Evolutionary conservation across 805 yeast genomes (phyloP), one percentile per base, ranked within the genome.

Genomic region (Diddensiella transvaalensis): DNA sequence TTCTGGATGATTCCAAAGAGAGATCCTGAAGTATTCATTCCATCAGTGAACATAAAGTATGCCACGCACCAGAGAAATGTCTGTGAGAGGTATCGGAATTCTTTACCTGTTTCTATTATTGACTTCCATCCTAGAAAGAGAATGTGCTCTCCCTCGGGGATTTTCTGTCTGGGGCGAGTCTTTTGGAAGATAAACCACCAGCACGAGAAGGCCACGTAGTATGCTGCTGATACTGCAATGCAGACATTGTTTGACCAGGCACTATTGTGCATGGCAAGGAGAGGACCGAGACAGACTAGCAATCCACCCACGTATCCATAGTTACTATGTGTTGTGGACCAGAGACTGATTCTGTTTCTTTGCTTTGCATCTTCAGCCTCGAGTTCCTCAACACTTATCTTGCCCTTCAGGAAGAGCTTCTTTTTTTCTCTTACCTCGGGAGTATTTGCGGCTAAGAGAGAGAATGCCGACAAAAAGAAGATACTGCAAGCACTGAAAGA

Each of bases 1-100:
- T 49, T 49, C 29, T 49, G 52, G n/a, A 49, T 15, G 29, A 49
- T 49, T 4, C 46, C 44, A 37, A 49, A 40, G 22, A 49, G 26
- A 6, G 44, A 39, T 2, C 45, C 46, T 3, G 52, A 22, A 1
- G 52, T 49, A 29, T 49, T 49, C 48, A 49, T 40, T 4, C 52
- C 52, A 21, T 49, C 52, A 10, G 46, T 41, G 37, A 49, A 41
- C 39, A 49, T 26, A 19, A 40, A 49, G 22, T 49, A 49, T 23
- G 42, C 40, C 13, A 49, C 18, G 32, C 44, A 40, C 26, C 30
- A 49, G 13, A 49, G 40, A 21, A 40, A 40, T 3, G 52, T 18
- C 33, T 49, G 52, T 18, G 44, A 39, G 26, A 49, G 29, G n/a
- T 49, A 15, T 40, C 26, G 18, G 11, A 35, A 24, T 23, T 41